Base-by-base conservation (phyloP, 2,329 filamentous ascomycete genomes). In the Trichophyton schoenleinii region DNA sequence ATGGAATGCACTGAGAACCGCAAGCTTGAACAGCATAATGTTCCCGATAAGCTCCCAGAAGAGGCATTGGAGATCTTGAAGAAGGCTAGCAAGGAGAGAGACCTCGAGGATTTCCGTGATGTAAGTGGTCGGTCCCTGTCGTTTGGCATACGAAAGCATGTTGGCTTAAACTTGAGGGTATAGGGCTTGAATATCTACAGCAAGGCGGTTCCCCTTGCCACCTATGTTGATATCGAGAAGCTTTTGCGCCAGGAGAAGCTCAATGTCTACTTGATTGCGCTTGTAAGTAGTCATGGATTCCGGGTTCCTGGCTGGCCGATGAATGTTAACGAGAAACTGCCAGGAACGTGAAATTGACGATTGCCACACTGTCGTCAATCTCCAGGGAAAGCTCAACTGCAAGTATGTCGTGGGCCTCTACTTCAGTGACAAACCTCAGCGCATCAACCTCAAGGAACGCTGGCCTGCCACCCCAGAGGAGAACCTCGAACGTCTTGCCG, bases 11-110 rank as follows among this genome's bases (percentile, higher is more conserved):
- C 70, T 31, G 71, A 73, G 9, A 75, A 76, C 38, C 77, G 77
- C 59, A 72, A 73, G 41, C 72, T 80, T 48, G 75, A 80, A 60
- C 63, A 71, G 34, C 70, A 72, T 53, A 68, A 73, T 20, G 66
- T 83, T 41, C 72, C 78, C 1, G 79, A 81, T 64, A 73, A 78
- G 68, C 67, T 71, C 20, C 73, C 78, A 3, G 74, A 76, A 22
- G 76, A 79, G 58, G 80, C 80, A 1, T 83, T 81, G 81, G 69
- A 65, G 1, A 67, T 72, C 41, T 69, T 84, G 61, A 75, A 79
- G 65, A 70, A 76, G 48, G 79, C 81, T 2, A 79, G 78, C 53
- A 70, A 75, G 6, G 74, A 73, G 8, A 74, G 72, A 42, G 80
- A 83, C 48, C 69, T 83, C 4, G 77, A 78, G 18, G 74, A 76